Evolutionary conservation across 352 stramenopile species (phyloP), one percentile per base, ranked within the genome.

Genomic region (Pilasporangium apinafurcum): DNA sequence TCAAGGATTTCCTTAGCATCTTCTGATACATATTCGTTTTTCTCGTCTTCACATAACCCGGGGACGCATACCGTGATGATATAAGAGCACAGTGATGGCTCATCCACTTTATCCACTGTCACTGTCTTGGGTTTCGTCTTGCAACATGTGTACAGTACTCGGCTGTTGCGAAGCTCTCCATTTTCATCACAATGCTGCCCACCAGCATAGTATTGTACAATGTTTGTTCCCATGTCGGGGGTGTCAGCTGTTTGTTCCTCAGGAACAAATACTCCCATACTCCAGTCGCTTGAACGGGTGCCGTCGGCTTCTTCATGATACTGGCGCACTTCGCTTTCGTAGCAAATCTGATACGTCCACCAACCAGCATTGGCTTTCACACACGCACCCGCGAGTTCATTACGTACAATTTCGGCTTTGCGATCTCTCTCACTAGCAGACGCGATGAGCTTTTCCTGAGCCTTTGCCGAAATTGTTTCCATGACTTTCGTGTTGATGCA

Each of bases 311-410:
- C 82, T 58, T 91, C 54, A 56, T 93, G 82, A 46, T 64, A 93
- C 51, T 93, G 82, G 2, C 76, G 79, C 26, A 93, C 77, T 41
- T 93, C 82, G 36, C 78, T 68, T 43, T 66, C 55, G 62, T 91
- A 91, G 63, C 79, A 93, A 2, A 91, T 47, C 45, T 91, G 57
- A 49, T 93, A 93, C n/a, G 76, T 81, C 82, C 82, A 93, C 82
- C 82, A 93, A 5, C 75, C 79, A 16, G 65, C 54, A 21, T 55
- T 64, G 29, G 77, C 67, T 26, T 70, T 56, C n/a, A 91, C 20
- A 48, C 82, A 91, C 16, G 66, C 57, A 9, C 64, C 63, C n/a
- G 70, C 56, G 8, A 86, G 52, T 30, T 66, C 74, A 13, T 70
- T 55, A 8, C 62, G 61, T 13, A 87, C 74, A 13, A 83, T 67